phyloP scores from a whole-genome alignment of 768 basidiomycete species.

The Cubamyces lactineus region DNA sequence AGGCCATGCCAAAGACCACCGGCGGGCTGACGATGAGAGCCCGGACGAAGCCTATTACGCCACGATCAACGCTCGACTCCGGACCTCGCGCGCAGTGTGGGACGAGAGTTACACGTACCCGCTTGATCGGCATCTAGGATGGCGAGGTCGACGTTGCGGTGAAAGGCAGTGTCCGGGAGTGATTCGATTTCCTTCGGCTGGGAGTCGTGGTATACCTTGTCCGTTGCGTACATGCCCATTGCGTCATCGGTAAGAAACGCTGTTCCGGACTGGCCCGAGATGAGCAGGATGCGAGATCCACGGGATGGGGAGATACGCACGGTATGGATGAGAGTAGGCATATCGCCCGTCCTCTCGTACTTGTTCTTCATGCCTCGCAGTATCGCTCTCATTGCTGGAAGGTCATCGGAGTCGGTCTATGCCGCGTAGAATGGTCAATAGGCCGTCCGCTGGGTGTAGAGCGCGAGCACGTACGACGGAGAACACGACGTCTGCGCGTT shows the following conservation, averaged over 20 bases:
- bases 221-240: slow-evolving; percentile 41
- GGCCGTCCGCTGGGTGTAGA: neutral
- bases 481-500: slow-evolving; percentile 45
- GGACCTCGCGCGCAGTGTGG: neutral
- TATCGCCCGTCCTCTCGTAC: slow-evolving; percentile 42
- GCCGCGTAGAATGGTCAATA: neutral
- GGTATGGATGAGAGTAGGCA: slow-evolving; percentile 60
- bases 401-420: slow-evolving; percentile 52
- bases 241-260: slow-evolving; percentile 52
- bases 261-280: neutral
- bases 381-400: slow-evolving; percentile 47
- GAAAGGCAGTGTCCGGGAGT: slow-evolving; percentile 48
- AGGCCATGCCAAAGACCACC: slow-evolving; percentile 59
- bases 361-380: slow-evolving; percentile 55
- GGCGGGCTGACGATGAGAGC: slow-evolving; percentile 54
- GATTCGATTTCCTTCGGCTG: slow-evolving; percentile 49
- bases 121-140: slow-evolving; percentile 51
- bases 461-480: neutral
- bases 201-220: slow-evolving; percentile 44
- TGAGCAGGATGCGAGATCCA: neutral
- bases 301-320: slow-evolving; percentile 40
- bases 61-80: slow-evolving; percentile 2
- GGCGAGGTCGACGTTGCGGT: slow-evolving; percentile 53
- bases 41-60: slow-evolving; percentile 45
- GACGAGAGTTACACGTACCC: slow-evolving; percentile 36